Base-by-base conservation (phyloP, 208 protist genomes). In the Kentomonas sorsogonicus region DNA sequence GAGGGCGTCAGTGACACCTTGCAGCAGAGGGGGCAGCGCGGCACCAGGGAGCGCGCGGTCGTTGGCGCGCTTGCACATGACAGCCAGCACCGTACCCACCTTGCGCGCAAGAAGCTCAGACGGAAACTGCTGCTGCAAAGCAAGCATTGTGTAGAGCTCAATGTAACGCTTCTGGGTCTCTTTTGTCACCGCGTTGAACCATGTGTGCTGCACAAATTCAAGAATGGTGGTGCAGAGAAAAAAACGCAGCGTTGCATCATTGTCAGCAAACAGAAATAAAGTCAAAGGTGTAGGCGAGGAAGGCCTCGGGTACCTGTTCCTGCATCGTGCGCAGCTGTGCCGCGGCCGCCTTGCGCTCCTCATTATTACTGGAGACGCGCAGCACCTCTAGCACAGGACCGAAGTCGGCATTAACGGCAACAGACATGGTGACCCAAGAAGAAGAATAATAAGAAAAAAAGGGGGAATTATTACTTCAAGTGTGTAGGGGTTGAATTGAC, bases 121-220 rank as follows among this genome's bases (percentile, higher is more conserved):
- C 0, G 70, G 23, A 10, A 77, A 54, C 0, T 2, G 3, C 30
- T 73, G 63, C 15, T 15, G n/a, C 5, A 80, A 36, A 16, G 73
- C 52, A 0, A 94, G 59, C 4, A 59, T 46, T 3, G 70, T 34
- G 64, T 91, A 91, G 25, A 53, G 58, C n/a, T 58, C 45, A 22
- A 87, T 27, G 43, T 68, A 63, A 1, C 33, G 23, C 25, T 64
- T 41, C 63, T 91, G 79, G 11, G 60, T 3, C 6, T 64, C 63
- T 7, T 60, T 65, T 0, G 66, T 23, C 11, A 86, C 75, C 10
- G 27, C 51, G 22, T 53, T 69, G 41, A 69, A 76, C 87, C 87
- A 94, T 10, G 75, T 75, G 18, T 87, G 71, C 15, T 80, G 66
- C 13, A 91, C 54, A 71, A 94, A 94, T 7, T 72, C 38, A 9